Percentiles rank a stretch among this genome's conserved stretches.
These are phyloP conservation scores for Salvia rosmarinus DNA, from an alignment of 257 asterid genomes.

Conservation along the genomic window DNA sequence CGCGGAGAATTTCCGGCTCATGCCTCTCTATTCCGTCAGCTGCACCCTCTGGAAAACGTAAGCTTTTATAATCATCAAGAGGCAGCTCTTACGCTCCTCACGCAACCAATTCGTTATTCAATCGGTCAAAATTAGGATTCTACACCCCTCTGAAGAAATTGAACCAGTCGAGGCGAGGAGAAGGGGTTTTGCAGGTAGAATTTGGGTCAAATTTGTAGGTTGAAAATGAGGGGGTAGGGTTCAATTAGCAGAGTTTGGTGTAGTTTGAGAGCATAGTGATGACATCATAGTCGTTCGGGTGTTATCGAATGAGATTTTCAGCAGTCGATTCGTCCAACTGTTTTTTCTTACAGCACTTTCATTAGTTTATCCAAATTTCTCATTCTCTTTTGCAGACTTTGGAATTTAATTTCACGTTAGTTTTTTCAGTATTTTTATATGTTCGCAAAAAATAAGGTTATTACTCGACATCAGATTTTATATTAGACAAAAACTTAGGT, in stretches of 20 bases:
- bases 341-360: not conserved
- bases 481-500: no score
- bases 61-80: not conserved
- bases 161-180: not conserved
- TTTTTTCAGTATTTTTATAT: not conserved
- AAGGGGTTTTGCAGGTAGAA: not conserved
- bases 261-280: slow-evolving; percentile 16
- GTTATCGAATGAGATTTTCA: not conserved
- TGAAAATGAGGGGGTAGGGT: slow-evolving; percentile 3
- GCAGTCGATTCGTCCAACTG: not conserved
- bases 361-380: not conserved
- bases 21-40: no score
- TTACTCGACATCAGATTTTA: no score
- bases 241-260: slow-evolving; percentile 12
- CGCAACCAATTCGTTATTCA: not conserved
- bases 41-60: slow-evolving; percentile 58
- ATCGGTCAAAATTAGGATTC: slow-evolving; percentile 17
- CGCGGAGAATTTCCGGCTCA: slow-evolving; percentile 55
- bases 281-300: slow-evolving; percentile 29
- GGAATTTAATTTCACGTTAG: not conserved
- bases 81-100: slow-evolving; percentile 27
- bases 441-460: no score
- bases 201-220: slow-evolving; percentile 26
- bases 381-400: not conserved
- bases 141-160: slow-evolving; percentile 5